These are phyloP conservation scores for Tylopilus sp. DNA, from an alignment of 768 basidiomycete genomes.

Conservation along the genomic window DNA sequence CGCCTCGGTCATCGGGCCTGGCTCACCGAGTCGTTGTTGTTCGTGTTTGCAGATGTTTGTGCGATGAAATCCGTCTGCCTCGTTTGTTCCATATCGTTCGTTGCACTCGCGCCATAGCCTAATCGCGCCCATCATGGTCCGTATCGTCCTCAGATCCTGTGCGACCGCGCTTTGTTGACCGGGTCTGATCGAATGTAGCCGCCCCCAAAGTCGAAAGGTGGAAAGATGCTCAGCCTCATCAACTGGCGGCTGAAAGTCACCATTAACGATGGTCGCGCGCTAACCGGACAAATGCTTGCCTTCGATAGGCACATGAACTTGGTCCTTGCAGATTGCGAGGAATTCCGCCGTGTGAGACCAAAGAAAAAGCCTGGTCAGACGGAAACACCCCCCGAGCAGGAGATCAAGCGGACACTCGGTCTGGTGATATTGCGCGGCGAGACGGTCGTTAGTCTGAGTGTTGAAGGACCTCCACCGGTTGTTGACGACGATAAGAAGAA, in stretches of 20 bases:
- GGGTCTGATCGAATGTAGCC: conserved; percentile 45
- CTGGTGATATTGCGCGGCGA: conserved; percentile 96
- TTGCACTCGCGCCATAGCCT: conserved; percentile 18
- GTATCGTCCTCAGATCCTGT: conserved; percentile 19
- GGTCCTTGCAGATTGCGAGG: conserved; percentile 96
- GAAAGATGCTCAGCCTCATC: conserved; percentile 96
- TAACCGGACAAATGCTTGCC: conserved; percentile 98
- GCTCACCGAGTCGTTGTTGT: neutral
- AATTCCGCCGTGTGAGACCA: conserved; percentile 87
- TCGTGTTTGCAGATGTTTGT: conserved; percentile 37
- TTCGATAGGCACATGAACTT: conserved; percentile 99
- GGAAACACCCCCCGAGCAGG: conserved; percentile 75
- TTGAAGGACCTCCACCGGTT: conserved; percentile 93
- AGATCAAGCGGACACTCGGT: conserved; percentile 96
- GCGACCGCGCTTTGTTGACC: conserved; percentile 6
- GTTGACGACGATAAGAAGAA: conserved; percentile 89
- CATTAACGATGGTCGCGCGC: conserved; percentile 92
- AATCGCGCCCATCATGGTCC: conserved; percentile 59
- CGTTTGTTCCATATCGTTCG: conserved; percentile 24
- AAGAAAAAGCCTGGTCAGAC: conserved; percentile 85
- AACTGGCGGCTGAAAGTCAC: conserved; percentile 98
- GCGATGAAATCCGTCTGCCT: conserved; percentile 9
- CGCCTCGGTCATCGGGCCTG: too few species aligned
- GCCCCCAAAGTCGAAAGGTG: conserved; percentile 96
- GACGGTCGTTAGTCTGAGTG: conserved; percentile 90